Base-by-base conservation (phyloP, 129 eudicot genomes). In the Sambucus nigra region DNA sequence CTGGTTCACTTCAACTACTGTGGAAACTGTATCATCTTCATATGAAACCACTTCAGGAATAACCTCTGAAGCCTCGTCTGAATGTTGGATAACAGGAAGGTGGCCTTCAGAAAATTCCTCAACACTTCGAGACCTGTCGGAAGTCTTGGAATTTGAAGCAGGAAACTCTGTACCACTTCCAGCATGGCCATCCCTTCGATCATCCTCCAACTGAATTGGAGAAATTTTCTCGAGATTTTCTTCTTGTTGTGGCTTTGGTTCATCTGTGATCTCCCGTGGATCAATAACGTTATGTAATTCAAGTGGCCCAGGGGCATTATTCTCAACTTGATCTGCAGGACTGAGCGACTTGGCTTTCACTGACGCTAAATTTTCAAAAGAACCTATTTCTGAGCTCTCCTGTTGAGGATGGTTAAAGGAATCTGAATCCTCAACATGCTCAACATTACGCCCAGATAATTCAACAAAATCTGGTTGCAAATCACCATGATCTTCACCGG, bases 401-500 rank as follows among this genome's bases (percentile, higher is more conserved):
- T 55, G 60, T 65, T 52, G 52, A 44, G 39, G 28, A 40, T 26
- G 57, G 22, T 59, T 41, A 1, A 28, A 38, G 24, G 67, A 44
- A 51, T 64, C 63, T 46, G 73, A 49, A 32, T 55, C 68, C 66
- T 53, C 71, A 49, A 32, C 53, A 29, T 53, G 51, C 51, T 65
- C 72, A 18, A 51, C 53, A 51, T 29, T 67, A 42, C 69, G 32
- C 25, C 71, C 66, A 59, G 50, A 47, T 51, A 46, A 48, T 53
- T 63, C 73, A 50, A 48, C 61, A 55, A 61, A 20, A n/a, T 22
- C 47, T 45, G 69, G 42, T 17, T 77, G 65, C 23, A 73, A 54
- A 68, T 70, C 76, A 57, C 71, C 61, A 49, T 64, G 67, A 6
- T 20, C 68, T 65, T 66, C 73, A 73, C 29, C 35, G 26, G 59